Evolutionary conservation across 2,329 filamentous ascomycete genomes (phyloP).

Genomic region (Huntiella savannae): DNA sequence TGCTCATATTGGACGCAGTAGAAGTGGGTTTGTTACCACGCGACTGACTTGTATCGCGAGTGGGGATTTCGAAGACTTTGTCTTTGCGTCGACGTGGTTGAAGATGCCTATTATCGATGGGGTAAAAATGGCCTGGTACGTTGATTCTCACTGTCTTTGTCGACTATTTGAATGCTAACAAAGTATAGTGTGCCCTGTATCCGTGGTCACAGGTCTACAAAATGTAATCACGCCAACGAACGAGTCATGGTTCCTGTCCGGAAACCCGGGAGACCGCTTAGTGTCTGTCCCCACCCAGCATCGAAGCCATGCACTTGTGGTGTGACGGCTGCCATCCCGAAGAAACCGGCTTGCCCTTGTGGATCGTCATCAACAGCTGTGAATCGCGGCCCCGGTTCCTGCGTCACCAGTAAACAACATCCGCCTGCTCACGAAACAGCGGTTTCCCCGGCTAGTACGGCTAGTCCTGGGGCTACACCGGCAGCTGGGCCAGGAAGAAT

Average conservation of each 20-base stretch:
- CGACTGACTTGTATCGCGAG: too few species aligned
- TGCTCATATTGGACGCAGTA: too few species aligned
- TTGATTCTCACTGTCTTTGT: constrained; percentile 12
- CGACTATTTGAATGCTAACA: background rate
- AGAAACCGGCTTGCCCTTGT: constrained; percentile 37
- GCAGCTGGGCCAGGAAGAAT: constrained; percentile 23
- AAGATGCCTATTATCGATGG: constrained; percentile 51
- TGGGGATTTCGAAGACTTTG: too few species aligned
- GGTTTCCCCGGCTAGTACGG: too few species aligned
- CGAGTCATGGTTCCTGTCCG: constrained; percentile 51
- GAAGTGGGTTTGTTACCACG: too few species aligned
- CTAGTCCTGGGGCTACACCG: constrained; percentile 12
- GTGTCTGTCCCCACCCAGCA: constrained; percentile 46
- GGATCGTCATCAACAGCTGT: constrained; percentile 14
- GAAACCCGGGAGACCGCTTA: constrained; percentile 52
- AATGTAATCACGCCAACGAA: constrained; percentile 49
- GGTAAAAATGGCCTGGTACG: constrained; percentile 57
- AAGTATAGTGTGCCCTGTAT: constrained; percentile 50
- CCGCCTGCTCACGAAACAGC: too few species aligned
- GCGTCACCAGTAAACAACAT: background rate
- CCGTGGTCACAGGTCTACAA: constrained; percentile 56
- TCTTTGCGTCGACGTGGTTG: constrained; percentile 3
- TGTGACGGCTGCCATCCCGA: constrained; percentile 45
- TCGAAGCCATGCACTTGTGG: constrained; percentile 42
- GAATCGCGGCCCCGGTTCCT: background rate